Conservation (phyloP, 495 filamentous ascomycete species). For the Trichoderma asperelloides region DNA sequence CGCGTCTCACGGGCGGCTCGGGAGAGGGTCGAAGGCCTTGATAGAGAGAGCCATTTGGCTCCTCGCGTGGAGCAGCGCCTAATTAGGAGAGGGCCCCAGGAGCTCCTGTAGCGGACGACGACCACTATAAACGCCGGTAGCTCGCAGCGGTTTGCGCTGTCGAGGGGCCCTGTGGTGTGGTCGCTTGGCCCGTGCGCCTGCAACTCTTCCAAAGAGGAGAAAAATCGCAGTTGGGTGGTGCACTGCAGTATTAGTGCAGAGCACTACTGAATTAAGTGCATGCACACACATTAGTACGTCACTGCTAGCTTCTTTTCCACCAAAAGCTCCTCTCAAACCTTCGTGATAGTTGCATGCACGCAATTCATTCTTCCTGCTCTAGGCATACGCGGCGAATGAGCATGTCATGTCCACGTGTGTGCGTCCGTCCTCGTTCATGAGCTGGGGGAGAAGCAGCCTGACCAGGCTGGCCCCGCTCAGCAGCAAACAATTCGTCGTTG, state of each 20-base stretch:
- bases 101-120: not conserved
- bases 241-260: no score
- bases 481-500: not conserved
- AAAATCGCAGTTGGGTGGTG: not conserved
- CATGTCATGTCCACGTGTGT: constrained; percentile 9
- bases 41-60: not conserved
- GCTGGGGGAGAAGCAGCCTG: not conserved
- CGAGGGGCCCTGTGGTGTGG: not conserved
- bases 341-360: no score
- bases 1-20: constrained; percentile 6
- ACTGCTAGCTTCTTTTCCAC: not conserved
- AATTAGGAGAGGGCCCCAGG: not conserved
- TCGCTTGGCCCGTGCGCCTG: not conserved
- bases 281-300: no score
- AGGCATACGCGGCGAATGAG: not conserved
- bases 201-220: not conserved
- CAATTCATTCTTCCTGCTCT: not conserved
- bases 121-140: not conserved
- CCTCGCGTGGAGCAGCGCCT: not conserved
- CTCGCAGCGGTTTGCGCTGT: not conserved
- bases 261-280: not conserved
- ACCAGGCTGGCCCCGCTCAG: not conserved
- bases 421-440: not conserved
- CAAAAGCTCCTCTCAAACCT: not conserved
- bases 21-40: not conserved